phyloP scores from a whole-genome alignment of 768 basidiomycete genomes.

The Flagelloscypha sp. region DNA sequence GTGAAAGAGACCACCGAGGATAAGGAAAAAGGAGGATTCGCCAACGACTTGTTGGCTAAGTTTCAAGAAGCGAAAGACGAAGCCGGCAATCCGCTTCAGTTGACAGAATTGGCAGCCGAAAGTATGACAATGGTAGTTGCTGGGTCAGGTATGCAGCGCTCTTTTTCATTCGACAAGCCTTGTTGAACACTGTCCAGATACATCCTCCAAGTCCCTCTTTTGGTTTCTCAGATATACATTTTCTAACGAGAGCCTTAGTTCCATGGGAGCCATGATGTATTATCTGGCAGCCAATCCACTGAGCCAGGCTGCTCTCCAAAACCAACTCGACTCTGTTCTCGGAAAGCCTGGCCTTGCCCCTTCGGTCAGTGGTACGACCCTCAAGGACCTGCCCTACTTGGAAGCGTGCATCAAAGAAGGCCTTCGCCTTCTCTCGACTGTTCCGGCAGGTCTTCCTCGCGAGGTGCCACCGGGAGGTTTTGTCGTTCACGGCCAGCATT shows the following conservation, averaged over 20 bases:
- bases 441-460: conserved; percentile 54
- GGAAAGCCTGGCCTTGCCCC: conserved; percentile 36
- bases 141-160: too few relatives aligned
- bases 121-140: conserved; percentile 56
- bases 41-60: conserved; percentile 47
- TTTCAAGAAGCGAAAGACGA: conserved; percentile 55
- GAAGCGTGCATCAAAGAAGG: conserved; percentile 58
- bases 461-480: conserved; percentile 42
- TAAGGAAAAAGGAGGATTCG: too few relatives aligned
- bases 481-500: conserved; percentile 30
- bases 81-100: conserved; percentile 52
- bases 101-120: conserved; percentile 55
- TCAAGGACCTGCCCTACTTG: conserved; percentile 48
- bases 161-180: too few relatives aligned
- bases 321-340: conserved; percentile 58
- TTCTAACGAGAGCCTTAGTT: conserved; percentile 24
- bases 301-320: conserved; percentile 45
- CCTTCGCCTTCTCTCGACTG: conserved; percentile 53
- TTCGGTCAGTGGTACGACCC: conserved; percentile 36
- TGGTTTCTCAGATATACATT: background rate
- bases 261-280: conserved; percentile 61
- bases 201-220: conserved; percentile 51
- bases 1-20: conserved; percentile 43
- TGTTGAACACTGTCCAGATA: too few relatives aligned
- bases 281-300: conserved; percentile 44